phyloP scores from a whole-genome alignment of 1,284 basidiomycete species.

The Cutaneotrichosporon cutaneum region DNA sequence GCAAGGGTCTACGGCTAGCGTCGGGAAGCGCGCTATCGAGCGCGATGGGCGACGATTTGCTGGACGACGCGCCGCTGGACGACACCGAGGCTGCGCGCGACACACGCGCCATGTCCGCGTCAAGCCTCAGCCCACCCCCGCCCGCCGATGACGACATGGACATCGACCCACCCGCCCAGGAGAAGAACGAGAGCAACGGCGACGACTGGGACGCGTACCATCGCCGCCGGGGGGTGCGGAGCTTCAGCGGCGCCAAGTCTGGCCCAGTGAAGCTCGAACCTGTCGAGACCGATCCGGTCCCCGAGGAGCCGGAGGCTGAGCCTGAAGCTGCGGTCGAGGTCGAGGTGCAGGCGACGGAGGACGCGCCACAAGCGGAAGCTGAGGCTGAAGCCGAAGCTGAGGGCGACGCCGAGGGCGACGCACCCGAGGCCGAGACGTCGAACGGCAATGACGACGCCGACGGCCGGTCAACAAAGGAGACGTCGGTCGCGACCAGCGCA shows the following conservation, averaged over 20 bases:
- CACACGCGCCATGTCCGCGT: constrained; percentile 20
- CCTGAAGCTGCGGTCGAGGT: constrained; percentile 22
- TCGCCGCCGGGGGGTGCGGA: constrained; percentile 31
- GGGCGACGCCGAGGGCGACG: constrained; percentile 12
- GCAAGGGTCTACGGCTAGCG: constrained; percentile 13
- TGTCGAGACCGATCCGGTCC: constrained; percentile 39
- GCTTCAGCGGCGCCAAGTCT: constrained; percentile 27
- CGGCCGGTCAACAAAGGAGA: constrained; percentile 3
- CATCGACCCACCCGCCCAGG: constrained; percentile 1
- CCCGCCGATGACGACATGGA: constrained; percentile 34
- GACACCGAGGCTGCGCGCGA: constrained; percentile 15
- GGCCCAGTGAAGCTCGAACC: constrained; percentile 34
- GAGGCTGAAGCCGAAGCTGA: constrained; percentile 23
- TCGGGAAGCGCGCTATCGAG: constrained; percentile 28
- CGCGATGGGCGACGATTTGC: constrained; percentile 24
- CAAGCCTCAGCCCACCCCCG: constrained; percentile 41
- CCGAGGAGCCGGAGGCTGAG: constrained; percentile 21
- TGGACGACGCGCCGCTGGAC: constrained; percentile 13
- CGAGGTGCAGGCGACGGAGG: background rate
- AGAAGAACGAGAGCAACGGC: background rate
- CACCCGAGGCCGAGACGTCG: constrained; percentile 11
- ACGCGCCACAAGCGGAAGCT: constrained; percentile 32
- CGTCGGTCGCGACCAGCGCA: constrained; percentile 20
- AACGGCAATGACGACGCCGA: constrained; percentile 1
- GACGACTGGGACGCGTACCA: constrained; percentile 41